A percentile compares a stretch with the other conserved stretches of the same genome.
phyloP scores from a whole-genome alignment of 768 basidiomycete species.

The Auriculariales sp. region DNA sequence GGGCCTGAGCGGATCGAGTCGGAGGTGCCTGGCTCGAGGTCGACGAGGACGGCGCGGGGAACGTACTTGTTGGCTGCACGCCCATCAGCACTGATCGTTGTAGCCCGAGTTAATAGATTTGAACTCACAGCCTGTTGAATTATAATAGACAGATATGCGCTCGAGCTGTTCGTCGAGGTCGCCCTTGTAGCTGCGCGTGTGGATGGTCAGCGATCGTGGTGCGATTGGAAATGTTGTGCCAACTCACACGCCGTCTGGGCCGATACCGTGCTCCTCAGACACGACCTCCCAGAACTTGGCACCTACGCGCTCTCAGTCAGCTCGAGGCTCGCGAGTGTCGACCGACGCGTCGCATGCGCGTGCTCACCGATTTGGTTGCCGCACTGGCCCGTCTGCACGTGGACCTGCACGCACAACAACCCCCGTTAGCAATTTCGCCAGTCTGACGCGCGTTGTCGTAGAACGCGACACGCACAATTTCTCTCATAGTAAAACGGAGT shows the following conservation, averaged over 20 bases:
- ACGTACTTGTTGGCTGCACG: conserved; percentile 21
- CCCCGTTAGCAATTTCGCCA: no score
- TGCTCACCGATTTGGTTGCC: conserved; percentile 96
- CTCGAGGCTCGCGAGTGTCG: no score
- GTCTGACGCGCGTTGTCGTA: no score
- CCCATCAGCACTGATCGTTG: no score
- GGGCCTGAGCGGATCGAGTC: conserved; percentile 66
- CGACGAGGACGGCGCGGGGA: conserved; percentile 19
- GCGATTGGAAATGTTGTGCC: no score
- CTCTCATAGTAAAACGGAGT: no score
- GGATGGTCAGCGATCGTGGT: no score
- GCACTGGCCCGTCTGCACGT: no score
- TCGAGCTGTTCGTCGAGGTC: conserved; percentile 25
- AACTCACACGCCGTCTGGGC: conserved; percentile 16
- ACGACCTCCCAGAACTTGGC: conserved; percentile 19
- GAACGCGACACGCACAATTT: no score
- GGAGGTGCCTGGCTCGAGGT: conserved; percentile 22
- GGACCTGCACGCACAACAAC: no score
- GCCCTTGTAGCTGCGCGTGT: no score
- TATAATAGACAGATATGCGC: conserved; percentile 26
- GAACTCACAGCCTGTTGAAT: conserved; percentile 18
- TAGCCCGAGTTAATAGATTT: background rate
- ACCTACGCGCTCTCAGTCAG: no score
- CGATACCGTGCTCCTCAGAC: conserved; percentile 26
- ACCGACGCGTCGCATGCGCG: conserved; percentile 8